Evolutionary conservation across 2,329 filamentous ascomycete species (phyloP).

Genomic region (Trichophyton mentagrophytes): DNA sequence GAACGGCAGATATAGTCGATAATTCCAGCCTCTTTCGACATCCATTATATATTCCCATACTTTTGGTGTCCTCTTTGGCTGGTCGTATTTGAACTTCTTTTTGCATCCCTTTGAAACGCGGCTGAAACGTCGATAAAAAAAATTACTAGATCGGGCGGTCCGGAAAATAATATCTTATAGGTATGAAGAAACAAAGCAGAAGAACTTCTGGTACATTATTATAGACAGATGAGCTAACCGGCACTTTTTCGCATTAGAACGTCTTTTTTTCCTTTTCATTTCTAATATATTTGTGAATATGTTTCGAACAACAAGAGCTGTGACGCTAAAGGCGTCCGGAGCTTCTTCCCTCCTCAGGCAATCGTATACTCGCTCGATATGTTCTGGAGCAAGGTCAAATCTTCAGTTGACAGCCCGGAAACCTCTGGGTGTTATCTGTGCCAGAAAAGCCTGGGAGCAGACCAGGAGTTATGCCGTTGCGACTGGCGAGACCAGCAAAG

Average conservation of each 20-base stretch:
- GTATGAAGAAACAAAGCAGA: not conserved
- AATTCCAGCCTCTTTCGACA: constrained; percentile 12
- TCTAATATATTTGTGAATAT: constrained; percentile 7
- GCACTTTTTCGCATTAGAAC: not conserved
- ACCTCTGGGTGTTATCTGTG: constrained; percentile 31
- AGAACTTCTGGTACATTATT: not conserved
- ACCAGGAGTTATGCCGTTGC: constrained; percentile 47
- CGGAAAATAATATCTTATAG: constrained; percentile 1
- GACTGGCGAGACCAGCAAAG: constrained; percentile 46
- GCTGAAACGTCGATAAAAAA: constrained; percentile 3
- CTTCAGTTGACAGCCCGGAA: constrained; percentile 29
- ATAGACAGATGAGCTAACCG: not conserved
- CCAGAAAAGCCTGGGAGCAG: constrained; percentile 27
- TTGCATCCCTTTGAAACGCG: constrained; percentile 1
- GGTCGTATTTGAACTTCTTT: constrained; percentile 1
- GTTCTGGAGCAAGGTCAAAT: constrained; percentile 11
- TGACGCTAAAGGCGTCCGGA: constrained; percentile 29
- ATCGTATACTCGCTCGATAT: constrained; percentile 15
- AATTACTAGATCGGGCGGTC: not conserved
- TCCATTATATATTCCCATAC: constrained; percentile 10
- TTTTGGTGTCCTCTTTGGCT: constrained; percentile 5
- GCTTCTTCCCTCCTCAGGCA: constrained; percentile 27
- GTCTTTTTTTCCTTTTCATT: not conserved
- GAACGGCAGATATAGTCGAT: constrained; percentile 15
- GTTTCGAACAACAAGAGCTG: constrained; percentile 13